Percentiles rank a stretch among this genome's conserved stretches.
Evolutionary conservation across 176 grass and related monocot genomes (phyloP).

Genomic region (Oryza nivara): DNA sequence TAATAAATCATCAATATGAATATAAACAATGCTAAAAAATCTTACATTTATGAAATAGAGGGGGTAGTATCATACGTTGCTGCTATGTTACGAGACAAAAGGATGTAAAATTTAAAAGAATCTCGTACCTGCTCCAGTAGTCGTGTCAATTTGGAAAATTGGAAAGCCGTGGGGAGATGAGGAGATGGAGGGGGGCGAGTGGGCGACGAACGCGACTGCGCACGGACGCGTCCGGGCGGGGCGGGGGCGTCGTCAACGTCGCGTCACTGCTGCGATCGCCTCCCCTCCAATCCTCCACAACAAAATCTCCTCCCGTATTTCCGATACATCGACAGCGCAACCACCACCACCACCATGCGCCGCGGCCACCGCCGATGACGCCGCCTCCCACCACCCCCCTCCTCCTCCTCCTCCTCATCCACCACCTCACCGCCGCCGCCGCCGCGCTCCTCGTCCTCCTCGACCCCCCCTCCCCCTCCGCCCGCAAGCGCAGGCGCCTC

Average conservation of each 20-base stretch:
- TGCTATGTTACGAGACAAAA: too few relatives aligned
- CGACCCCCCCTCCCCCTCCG: neutral
- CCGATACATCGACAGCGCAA: constrained; percentile 44
- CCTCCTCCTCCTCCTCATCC: constrained; percentile 18
- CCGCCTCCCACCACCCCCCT: neutral
- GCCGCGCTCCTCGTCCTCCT: constrained; percentile 44
- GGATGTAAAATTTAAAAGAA: too few relatives aligned
- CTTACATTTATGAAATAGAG: too few relatives aligned
- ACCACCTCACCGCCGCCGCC: constrained; percentile 34
- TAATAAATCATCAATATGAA: too few relatives aligned
- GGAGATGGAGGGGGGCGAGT: neutral
- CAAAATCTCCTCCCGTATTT: constrained; percentile 47
- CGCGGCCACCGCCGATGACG: constrained; percentile 29
- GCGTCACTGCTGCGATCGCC: constrained; percentile 37
- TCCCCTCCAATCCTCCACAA: constrained; percentile 11
- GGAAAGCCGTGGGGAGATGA: neutral
- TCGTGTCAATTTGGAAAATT: too few relatives aligned
- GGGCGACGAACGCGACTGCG: constrained; percentile 2
- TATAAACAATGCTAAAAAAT: rapidly evolving
- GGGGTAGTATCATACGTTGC: too few relatives aligned
- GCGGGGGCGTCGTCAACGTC: neutral
- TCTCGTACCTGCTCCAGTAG: too few relatives aligned
- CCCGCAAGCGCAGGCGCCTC: constrained; percentile 46
- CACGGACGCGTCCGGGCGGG: constrained; percentile 14
- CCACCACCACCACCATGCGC: constrained; percentile 52